phyloP scores from a whole-genome alignment of 179 eudicot genomes.

The Spinacia oleracea region DNA sequence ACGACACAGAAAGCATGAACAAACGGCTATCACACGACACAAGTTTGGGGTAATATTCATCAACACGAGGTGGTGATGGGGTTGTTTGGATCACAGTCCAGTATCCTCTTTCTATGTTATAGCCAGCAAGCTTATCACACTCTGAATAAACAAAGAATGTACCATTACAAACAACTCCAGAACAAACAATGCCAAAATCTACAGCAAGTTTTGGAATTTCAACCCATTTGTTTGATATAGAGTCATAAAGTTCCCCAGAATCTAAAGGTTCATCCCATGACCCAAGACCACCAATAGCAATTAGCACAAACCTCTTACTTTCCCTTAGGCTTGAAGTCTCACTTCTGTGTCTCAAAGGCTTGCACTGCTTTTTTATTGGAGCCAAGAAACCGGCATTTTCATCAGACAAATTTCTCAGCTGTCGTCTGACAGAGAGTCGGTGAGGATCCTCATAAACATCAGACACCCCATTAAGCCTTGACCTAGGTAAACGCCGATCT shows the following conservation, averaged over 20 bases:
- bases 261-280: constrained; percentile 89
- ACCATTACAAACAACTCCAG: constrained; percentile 76
- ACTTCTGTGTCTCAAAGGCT: constrained; percentile 55
- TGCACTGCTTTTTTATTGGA: constrained; percentile 48
- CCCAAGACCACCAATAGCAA: constrained; percentile 90
- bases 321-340: constrained; percentile 46
- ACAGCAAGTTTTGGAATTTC: constrained; percentile 78
- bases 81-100: constrained; percentile 74
- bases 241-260: constrained; percentile 84
- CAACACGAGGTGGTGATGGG: constrained; percentile 77
- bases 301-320: constrained; percentile 59
- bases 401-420: constrained; percentile 52
- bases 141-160: constrained; percentile 84
- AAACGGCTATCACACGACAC: constrained; percentile 56
- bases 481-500: constrained; percentile 67
- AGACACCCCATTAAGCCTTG: constrained; percentile 72
- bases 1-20: constrained; percentile 93
- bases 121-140: constrained; percentile 76
- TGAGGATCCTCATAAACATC: constrained; percentile 98
- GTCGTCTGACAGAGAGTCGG: constrained; percentile 86
- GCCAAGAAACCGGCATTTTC: constrained; percentile 51
- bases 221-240: constrained; percentile 77
- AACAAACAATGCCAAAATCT: constrained; percentile 85
- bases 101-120: constrained; percentile 76
- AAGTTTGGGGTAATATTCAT: constrained; percentile 83